Base-by-base conservation (phyloP, 768 basidiomycete genomes). In the Hygrophorus russula region DNA sequence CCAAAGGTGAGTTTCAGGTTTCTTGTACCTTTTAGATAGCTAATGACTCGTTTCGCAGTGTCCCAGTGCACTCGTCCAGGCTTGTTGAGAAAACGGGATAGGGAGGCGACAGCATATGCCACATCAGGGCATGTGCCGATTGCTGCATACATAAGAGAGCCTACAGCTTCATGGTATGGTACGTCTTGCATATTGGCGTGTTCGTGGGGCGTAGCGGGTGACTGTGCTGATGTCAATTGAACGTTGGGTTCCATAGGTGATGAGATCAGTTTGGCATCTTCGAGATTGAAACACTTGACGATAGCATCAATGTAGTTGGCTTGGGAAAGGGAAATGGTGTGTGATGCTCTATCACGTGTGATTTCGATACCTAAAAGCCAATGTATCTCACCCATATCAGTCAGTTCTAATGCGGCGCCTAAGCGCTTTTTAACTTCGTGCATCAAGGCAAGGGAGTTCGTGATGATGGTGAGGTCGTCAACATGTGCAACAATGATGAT, bases 121-220 rank as follows among this genome's bases (percentile, higher is more conserved):
- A 66, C 64, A 34, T 67, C 62, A 0, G 64, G 67, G 4, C 50
- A 48, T 0, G 63, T 66, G n/a, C 51, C 52, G 14, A 63, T 46
- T 0, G 60, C 48, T 0, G 52, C 41, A 43, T 66, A 65, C 55
- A 61, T 62, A 3, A 67, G 52, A 0, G 55, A 50, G 0, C 66
- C 58, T 13, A 67, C 46, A 13, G 51, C 56, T 38, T 57, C 46
- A 1, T 50, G 41, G 32, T 62, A 65, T 1, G 50, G 60, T 13
- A 57, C 40, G 6, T 59, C 50, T 1, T 39, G 33, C 55, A 63
- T 63, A 0, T 32, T 33, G 0, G 53, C 50, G 5, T 48, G 39
- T 1, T 59, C 57, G 10, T 47, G 41, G 3, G 48, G 44, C 4
- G 49, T 54, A 1, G 33, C 27, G 0, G 53, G 62, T 10, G 44